Percentiles rank a stretch among this genome's conserved stretches.
Conservation (phyloP, 495 filamentous ascomycete genomes). For the Hypomontagnella monticulosa region DNA sequence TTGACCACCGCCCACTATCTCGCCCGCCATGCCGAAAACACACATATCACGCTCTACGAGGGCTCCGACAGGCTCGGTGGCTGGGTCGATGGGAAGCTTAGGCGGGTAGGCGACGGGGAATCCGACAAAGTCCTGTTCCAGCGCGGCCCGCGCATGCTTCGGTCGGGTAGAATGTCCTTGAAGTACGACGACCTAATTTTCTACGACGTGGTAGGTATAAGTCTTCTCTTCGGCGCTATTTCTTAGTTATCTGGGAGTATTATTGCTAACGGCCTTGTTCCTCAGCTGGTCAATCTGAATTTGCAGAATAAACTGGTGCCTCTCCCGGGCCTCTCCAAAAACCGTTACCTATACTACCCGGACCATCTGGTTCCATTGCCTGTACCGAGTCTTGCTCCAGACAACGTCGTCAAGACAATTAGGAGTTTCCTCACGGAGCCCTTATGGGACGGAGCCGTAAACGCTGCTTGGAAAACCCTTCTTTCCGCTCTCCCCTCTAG, state of each 20-base stretch:
- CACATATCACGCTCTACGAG: conserved; percentile 82
- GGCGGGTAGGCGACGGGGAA: conserved; percentile 64
- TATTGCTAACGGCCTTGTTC: conserved; percentile 4
- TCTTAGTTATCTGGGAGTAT: neutral
- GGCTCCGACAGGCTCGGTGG: conserved; percentile 74
- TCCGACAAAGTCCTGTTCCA: conserved; percentile 76
- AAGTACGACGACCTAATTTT: conserved; percentile 55
- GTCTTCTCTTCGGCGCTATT: neutral
- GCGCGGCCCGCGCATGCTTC: conserved; percentile 82
- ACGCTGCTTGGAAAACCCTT: conserved; percentile 48
- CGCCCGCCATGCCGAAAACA: conserved; percentile 56
- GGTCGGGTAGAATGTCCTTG: conserved; percentile 50
- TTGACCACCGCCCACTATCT: conserved; percentile 83
- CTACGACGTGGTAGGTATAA: conserved; percentile 53
- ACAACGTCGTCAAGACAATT: conserved; percentile 34
- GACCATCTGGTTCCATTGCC: conserved; percentile 84
- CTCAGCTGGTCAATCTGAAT: conserved; percentile 67
- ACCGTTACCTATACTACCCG: conserved; percentile 92
- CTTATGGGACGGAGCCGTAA: conserved; percentile 63
- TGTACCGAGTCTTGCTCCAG: conserved; percentile 42
- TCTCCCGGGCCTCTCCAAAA: conserved; percentile 58
- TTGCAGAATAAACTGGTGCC: conserved; percentile 68
- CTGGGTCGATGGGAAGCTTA: conserved; percentile 77
- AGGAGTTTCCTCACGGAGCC: conserved; percentile 66
- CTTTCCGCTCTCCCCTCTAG: too few species aligned